Evolutionary conservation across 2,329 filamentous ascomycete species (phyloP).

Genomic region (Fusarium palustre): DNA sequence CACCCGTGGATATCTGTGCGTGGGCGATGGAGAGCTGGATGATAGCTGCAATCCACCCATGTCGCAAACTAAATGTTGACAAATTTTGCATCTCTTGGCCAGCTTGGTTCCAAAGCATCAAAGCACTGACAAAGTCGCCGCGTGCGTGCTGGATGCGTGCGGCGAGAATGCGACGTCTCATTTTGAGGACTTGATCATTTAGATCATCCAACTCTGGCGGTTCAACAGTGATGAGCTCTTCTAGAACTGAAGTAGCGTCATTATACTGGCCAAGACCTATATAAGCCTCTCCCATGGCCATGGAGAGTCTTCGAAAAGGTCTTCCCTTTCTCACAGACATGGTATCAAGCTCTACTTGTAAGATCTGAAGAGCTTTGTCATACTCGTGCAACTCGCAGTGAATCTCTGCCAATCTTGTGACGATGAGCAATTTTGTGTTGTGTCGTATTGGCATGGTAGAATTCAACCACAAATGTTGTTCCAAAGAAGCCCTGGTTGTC

Average conservation of each 20-base stretch:
- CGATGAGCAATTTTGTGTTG: conserved; percentile 46
- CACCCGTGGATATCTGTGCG: conserved; percentile 39
- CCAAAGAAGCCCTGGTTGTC: conserved; percentile 46
- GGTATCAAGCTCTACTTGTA: conserved; percentile 41
- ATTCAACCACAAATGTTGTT: conserved; percentile 48
- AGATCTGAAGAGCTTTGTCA: conserved; percentile 35
- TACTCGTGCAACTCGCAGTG: conserved; percentile 48
- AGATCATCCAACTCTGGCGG: conserved; percentile 47
- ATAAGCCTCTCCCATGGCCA: conserved; percentile 44
- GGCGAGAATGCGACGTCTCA: conserved; percentile 46
- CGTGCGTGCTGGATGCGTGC: conserved; percentile 44
- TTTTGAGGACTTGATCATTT: conserved; percentile 49
- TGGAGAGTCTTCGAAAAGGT: conserved; percentile 41
- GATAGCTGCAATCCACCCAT: conserved; percentile 45
- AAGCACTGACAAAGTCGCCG: conserved; percentile 20
- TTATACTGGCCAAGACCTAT: conserved; percentile 40
- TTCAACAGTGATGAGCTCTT: conserved; percentile 26
- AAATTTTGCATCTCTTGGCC: conserved; percentile 39
- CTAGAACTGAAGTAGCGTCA: conserved; percentile 24
- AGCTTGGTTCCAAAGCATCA: conserved; percentile 38
- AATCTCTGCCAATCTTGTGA: conserved; percentile 47
- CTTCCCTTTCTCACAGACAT: conserved; percentile 37
- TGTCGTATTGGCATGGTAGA: conserved; percentile 42
- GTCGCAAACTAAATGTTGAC: conserved; percentile 37
- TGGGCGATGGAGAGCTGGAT: conserved; percentile 49